Evolutionary conservation across 1,139 yeast genomes (phyloP), one percentile per base, ranked within the genome.

Genomic region (Candida buenavistaensis): DNA sequence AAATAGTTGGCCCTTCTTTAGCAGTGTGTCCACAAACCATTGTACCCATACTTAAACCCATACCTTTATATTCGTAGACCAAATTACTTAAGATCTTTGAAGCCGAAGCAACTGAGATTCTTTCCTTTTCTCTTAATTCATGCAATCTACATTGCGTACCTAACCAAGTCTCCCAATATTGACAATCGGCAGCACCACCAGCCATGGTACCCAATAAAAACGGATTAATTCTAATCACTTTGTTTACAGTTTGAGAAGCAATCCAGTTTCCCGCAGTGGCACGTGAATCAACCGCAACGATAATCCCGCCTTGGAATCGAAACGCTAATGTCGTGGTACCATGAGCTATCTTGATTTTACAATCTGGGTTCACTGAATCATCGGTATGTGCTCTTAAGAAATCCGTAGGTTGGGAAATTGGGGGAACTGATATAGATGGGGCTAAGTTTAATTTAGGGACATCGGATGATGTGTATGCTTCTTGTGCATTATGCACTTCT

Each of bases 131-230:
- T 56, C 96, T 78, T 54, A 92, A 75, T 62, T 92, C 98, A 60
- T 90, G 96, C 51, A 92, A 69, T 55, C 99, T 77, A 68, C 98
- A 92, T 64, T 92, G 97, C 14, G 96, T 73, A 47, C 98, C 98
- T 45, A 92, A 75, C 97, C 97, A 92, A 19, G 97, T 88, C 67
- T 92, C 97, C 99, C 99, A 92, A 64, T 75, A 94, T 63, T 94
- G 98, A 73, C 99, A 92, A 66, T 92, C 99, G 17, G 98, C 98
- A 34, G 99, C 99, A 70, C 97, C 97, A 65, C 99, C 99, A 23
- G 99, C 99, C 97, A 92, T 82, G 21, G 99, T 92, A 47, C 99
- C 99, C 52, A 92, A 75, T 48, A 92, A 67, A 56, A 86, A 85
- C 35, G 97, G 97, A 62, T 94, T 94, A 65, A 92, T 92, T 61